A percentile compares a stretch with the other conserved stretches of the same genome.
Conservation (phyloP, 2,329 filamentous ascomycete species). For the Fusarium tuaranense region DNA sequence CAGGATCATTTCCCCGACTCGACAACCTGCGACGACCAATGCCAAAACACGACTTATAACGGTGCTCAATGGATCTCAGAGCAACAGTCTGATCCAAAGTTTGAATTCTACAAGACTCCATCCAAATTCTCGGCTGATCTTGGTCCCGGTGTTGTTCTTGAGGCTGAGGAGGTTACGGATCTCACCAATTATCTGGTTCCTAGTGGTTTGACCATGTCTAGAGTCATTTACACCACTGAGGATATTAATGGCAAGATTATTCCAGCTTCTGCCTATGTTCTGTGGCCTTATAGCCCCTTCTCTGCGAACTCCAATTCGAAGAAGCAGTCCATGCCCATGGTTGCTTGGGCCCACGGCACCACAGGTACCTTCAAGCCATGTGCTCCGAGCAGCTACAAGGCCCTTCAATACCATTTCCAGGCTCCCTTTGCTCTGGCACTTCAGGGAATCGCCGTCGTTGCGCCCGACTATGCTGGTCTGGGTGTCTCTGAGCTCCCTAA, state of each 20-base stretch:
- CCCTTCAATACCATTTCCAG: conserved; percentile 34
- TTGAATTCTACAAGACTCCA: not conserved
- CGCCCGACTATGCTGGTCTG: conserved; percentile 31
- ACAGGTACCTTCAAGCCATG: conserved; percentile 27
- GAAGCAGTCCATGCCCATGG: conserved; percentile 4
- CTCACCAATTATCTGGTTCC: conserved; percentile 24
- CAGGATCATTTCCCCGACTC: not conserved
- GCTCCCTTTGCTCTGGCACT: conserved; percentile 27
- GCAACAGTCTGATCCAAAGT: not conserved
- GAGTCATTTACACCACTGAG: conserved; percentile 27
- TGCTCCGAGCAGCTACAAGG: conserved; percentile 25
- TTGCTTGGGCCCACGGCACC: conserved; percentile 9
- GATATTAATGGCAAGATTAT: conserved; percentile 15
- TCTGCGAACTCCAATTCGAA: not conserved
- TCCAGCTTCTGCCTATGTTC: conserved; percentile 18
- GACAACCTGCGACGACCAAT: not conserved
- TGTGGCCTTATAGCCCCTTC: not conserved
- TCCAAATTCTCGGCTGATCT: not conserved
- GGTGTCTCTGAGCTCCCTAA: conserved; percentile 16
- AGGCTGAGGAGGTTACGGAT: conserved; percentile 10
- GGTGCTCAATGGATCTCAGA: not conserved
- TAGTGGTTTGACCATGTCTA: conserved; percentile 25
- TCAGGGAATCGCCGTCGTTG: conserved; percentile 29
- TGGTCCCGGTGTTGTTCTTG: not conserved
- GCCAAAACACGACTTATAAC: not conserved